phyloP scores from a whole-genome alignment of 345 rosid genomes.

The Populus simonii region DNA sequence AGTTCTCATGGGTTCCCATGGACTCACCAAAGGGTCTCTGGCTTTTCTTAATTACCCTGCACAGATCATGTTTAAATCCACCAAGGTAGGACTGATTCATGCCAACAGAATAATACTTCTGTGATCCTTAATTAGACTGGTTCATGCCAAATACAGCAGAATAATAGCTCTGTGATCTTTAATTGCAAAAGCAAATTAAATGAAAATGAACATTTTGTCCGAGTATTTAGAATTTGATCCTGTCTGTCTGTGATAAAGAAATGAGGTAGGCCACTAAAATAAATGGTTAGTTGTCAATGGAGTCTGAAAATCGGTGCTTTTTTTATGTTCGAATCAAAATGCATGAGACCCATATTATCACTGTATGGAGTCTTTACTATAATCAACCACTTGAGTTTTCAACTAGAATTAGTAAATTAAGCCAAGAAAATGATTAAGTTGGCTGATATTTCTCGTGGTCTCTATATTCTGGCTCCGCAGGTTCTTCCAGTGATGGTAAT shows the following conservation, averaged over 20 bases:
- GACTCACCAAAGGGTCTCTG: constrained; percentile 87
- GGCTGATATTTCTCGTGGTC: background rate
- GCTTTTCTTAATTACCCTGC: constrained; percentile 94
- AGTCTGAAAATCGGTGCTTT: background rate
- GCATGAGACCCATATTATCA: background rate
- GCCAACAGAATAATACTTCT: no score
- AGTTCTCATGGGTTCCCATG: constrained; percentile 95
- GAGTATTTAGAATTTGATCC: background rate
- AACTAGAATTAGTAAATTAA: background rate
- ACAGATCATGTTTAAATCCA: constrained; percentile 93
- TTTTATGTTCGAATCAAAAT: background rate
- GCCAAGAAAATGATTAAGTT: background rate
- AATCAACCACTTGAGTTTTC: background rate
- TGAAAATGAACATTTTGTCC: background rate
- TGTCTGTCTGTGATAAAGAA: background rate
- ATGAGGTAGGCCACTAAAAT: background rate
- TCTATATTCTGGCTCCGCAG: constrained; percentile 14
- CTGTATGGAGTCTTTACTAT: background rate
- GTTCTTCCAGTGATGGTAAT: constrained; percentile 93
- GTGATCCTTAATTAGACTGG: background rate
- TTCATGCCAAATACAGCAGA: background rate
- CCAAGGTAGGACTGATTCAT: constrained; percentile 48
- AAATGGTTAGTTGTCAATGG: background rate
- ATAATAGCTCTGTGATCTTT: background rate
- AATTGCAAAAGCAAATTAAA: background rate